phyloP scores from a whole-genome alignment of 202 grass and related monocot species.

The Cymbopogon flexuosus region DNA sequence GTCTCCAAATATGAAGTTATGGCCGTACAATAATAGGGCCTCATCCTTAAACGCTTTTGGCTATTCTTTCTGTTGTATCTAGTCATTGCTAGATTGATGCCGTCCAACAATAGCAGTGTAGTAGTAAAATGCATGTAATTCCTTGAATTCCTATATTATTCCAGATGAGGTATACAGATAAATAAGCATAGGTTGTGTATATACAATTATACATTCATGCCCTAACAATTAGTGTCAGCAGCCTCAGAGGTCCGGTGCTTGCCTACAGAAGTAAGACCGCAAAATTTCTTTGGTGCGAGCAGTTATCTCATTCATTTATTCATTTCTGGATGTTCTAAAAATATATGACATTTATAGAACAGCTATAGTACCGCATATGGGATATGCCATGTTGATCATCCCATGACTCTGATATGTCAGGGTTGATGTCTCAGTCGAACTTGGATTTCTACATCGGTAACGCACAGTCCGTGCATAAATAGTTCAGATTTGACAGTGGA shows the following conservation, averaged over 20 bases:
- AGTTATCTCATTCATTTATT: background rate
- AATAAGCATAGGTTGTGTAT: background rate
- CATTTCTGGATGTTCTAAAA: background rate
- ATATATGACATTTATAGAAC: background rate
- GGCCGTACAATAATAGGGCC: background rate
- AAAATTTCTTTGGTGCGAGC: background rate
- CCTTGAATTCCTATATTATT: background rate
- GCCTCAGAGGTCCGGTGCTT: background rate
- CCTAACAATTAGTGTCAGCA: background rate
- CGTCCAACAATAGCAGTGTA: slow-evolving; percentile 17
- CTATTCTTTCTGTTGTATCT: slow-evolving; percentile 26
- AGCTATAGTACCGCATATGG: background rate
- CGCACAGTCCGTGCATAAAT: background rate
- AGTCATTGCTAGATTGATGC: slow-evolving; percentile 31
- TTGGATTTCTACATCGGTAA: background rate
- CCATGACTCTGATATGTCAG: background rate
- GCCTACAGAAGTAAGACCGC: background rate
- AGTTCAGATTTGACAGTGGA: background rate
- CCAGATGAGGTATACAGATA: background rate
- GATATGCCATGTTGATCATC: background rate
- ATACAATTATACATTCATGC: slow-evolving; percentile 14
- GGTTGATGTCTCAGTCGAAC: background rate
- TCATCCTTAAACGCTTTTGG: background rate
- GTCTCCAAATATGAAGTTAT: background rate
- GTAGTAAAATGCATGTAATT: slow-evolving; percentile 2